A percentile compares a stretch with the other conserved stretches of the same genome.
Conservation (phyloP, 495 filamentous ascomycete species). For the Xylaria castorea region DNA sequence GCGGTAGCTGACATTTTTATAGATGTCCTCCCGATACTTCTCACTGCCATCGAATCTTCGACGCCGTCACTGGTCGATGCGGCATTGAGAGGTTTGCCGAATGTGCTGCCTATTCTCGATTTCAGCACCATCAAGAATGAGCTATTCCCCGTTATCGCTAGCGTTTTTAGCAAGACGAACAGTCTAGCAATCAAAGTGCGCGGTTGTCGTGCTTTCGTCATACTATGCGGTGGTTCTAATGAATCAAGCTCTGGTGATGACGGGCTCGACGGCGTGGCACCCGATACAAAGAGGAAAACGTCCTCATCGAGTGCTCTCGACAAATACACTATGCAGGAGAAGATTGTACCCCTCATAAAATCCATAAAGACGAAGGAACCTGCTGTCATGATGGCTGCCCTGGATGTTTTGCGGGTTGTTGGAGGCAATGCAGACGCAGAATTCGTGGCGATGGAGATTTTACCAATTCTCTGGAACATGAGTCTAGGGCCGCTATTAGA, state of each 20-base stretch:
- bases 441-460: conserved; percentile 89
- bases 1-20: not conserved
- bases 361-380: conserved; percentile 98
- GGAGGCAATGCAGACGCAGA: conserved; percentile 84
- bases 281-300: conserved; percentile 59
- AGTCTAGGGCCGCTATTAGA: conserved; percentile 87
- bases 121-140: conserved; percentile 97
- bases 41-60: conserved; percentile 81
- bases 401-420: conserved; percentile 82
- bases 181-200: conserved; percentile 93
- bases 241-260: conserved; percentile 60
- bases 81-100: conserved; percentile 73
- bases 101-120: conserved; percentile 81
- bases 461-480: conserved; percentile 92
- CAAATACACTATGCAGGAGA: conserved; percentile 97
- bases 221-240: conserved; percentile 80
- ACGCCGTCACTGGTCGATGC: conserved; percentile 90
- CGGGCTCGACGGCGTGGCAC: conserved; percentile 71
- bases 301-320: conserved; percentile 79
- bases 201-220: conserved; percentile 85
- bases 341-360: conserved; percentile 87
- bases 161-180: conserved; percentile 88
- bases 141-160: conserved; percentile 87
- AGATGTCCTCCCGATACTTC: conserved; percentile 87
- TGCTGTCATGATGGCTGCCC: conserved; percentile 93